These are phyloP conservation scores for Mortierella sp. DNA, from an alignment of 371 early-diverging fungal species.

Conservation along the genomic window DNA sequence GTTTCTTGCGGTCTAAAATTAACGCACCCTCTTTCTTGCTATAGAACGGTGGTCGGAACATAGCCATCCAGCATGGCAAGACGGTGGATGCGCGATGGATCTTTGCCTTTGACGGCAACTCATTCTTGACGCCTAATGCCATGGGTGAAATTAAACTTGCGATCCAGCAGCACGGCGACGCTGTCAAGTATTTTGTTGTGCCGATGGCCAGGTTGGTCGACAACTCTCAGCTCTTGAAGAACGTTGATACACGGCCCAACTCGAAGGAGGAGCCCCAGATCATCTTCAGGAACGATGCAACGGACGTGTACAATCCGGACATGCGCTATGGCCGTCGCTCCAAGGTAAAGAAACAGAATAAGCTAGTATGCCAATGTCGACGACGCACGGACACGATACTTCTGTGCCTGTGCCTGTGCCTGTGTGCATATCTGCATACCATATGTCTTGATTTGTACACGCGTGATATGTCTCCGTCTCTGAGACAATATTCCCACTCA, in stretches of 20 bases:
- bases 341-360: slow-evolving; percentile 60
- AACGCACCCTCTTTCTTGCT: neutral
- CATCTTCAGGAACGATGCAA: slow-evolving; percentile 72
- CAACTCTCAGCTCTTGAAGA: slow-evolving; percentile 66
- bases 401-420: too few species aligned
- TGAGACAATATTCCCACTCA: too few species aligned
- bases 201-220: slow-evolving; percentile 77
- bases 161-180: slow-evolving; percentile 60
- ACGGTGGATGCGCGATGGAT: slow-evolving; percentile 70
- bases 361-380: neutral
- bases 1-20: neutral
- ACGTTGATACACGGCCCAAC: slow-evolving; percentile 67
- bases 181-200: slow-evolving; percentile 72
- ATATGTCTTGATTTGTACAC: neutral
- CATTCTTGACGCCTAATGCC: slow-evolving; percentile 68
- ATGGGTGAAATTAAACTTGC: slow-evolving; percentile 71
- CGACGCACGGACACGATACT: neutral
- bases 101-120: slow-evolving; percentile 80
- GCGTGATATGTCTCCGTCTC: neutral
- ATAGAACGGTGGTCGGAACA: slow-evolving; percentile 78
- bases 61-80: slow-evolving; percentile 69
- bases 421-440: too few species aligned
- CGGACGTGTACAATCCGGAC: slow-evolving; percentile 69
- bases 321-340: slow-evolving; percentile 81
- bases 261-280: slow-evolving; percentile 79